These are phyloP conservation scores for Astrocystis sublimbata DNA, from an alignment of 495 filamentous ascomycete genomes.

Conservation along the genomic window DNA sequence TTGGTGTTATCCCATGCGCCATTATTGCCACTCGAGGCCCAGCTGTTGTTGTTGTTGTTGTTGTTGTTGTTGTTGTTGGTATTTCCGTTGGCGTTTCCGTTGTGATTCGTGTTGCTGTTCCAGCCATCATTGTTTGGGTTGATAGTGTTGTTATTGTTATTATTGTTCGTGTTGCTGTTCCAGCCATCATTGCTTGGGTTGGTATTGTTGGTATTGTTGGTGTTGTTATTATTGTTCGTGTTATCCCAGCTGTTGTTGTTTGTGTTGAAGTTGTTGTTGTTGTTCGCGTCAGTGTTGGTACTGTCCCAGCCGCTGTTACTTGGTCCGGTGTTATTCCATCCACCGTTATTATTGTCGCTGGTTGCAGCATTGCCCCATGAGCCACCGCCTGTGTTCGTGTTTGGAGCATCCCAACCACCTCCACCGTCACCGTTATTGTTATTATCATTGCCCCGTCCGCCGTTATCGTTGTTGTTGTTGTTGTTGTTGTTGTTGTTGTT, in stretches of 20 bases:
- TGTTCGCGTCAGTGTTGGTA: neutral
- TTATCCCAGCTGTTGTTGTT: conserved; percentile 9
- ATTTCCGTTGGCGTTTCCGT: neutral
- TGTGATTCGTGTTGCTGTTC: neutral
- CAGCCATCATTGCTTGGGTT: conserved; percentile 5
- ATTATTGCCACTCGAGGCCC: conserved; percentile 2
- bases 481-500: conserved; percentile 11
- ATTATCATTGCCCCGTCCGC: neutral
- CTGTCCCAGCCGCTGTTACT: neutral
- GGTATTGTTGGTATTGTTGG: conserved; percentile 18
- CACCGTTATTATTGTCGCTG: conserved; percentile 15
- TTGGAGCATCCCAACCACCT: conserved; percentile 2
- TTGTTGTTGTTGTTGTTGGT: neutral
- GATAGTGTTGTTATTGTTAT: conserved; percentile 13
- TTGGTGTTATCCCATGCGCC: neutral
- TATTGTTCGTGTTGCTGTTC: conserved; percentile 10
- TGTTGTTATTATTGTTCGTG: conserved; percentile 5
- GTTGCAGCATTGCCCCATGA: conserved; percentile 2
- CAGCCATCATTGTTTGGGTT: conserved; percentile 1
- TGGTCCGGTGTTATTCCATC: no score
- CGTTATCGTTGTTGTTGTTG: neutral
- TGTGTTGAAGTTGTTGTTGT: conserved; percentile 11
- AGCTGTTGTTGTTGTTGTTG: neutral
- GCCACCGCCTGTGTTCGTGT: conserved; percentile 3
- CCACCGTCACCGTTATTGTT: conserved; percentile 7